Conservation (phyloP, 2,329 filamentous ascomycete genomes). For the Metarhizium humberi region DNA sequence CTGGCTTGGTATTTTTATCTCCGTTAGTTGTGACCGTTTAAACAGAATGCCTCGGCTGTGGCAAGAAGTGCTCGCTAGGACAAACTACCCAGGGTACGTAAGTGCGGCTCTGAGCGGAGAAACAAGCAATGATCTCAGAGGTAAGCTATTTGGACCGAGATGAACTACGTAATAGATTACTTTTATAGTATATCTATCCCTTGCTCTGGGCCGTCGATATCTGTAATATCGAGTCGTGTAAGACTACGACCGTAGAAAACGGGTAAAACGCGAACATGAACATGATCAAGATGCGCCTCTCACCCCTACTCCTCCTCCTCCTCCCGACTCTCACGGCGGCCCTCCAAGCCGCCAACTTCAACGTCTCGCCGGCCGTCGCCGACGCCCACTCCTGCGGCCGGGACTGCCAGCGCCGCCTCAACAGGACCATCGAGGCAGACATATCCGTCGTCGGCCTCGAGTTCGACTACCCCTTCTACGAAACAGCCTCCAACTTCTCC, state of each 20-base stretch:
- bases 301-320: not conserved
- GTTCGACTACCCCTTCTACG: constrained; percentile 8
- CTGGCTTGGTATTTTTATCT: too few relatives aligned
- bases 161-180: too few relatives aligned
- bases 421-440: not conserved
- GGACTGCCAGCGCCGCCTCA: constrained; percentile 4
- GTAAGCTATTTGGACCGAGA: too few relatives aligned
- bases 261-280: not conserved
- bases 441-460: constrained; percentile 1
- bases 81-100: too few relatives aligned
- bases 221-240: too few relatives aligned
- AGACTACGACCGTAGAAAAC: not conserved
- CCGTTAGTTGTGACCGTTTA: too few relatives aligned
- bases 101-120: too few relatives aligned
- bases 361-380: not conserved
- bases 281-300: not conserved
- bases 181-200: too few relatives aligned
- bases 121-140: too few relatives aligned
- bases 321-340: not conserved
- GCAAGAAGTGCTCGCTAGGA: too few relatives aligned
- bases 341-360: not conserved
- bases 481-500: constrained; percentile 9
- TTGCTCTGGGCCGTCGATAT: too few relatives aligned
- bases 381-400: not conserved
- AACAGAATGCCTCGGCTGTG: too few relatives aligned